Base-by-base conservation (phyloP, 371 early-diverging fungal species). In the Mucor piriformis region DNA sequence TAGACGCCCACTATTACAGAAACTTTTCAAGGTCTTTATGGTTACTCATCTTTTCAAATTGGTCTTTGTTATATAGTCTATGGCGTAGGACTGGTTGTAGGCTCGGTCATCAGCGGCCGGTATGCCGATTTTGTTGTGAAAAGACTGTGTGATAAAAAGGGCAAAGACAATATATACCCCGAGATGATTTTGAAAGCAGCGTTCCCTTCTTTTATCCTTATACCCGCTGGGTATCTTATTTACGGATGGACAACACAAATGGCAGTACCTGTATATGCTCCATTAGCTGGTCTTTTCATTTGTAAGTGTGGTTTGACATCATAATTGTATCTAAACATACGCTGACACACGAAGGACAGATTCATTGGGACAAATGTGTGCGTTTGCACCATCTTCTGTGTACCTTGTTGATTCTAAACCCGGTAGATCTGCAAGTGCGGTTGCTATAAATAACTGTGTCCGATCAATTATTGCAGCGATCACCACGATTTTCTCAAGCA, bases 351-450 rank as follows among this genome's bases (percentile, higher is more conserved):
- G 8, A 29, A 29, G 1, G 8, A 29, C 47, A 73, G 69, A 72
- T 57, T 67, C 67, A 4, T 7, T 72, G n/a, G 72, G 72, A 1
- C 69, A 70, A 54, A 70, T 72, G 72, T 51, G 43, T 11, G 79
- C 79, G 5, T 67, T 66, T 43, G 61, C 81, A 13, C 75, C 83
- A 0, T 75, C 79, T 10, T 66, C 78, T 2, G 81, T 81, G 0
- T 85, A 85, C 37, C 57, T 81, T 2, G 83, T 85, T 8, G 83
- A 85, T 52, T 63, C 77, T 3, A 77, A 82, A 8, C 77, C 77
- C 2, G 85, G 85, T 4, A 69, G 73, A 35, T 83, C 83, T 3
- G 82, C 85, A 2, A 79, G 79, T 16, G 79, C 77, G 8, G 79
- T 81, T 1, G 84, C 82, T 0, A 77, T 78, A 5, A 75, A 74